These are phyloP conservation scores for Secale cereale DNA, from an alignment of 176 grass and related monocot genomes.

Conservation along the genomic window DNA sequence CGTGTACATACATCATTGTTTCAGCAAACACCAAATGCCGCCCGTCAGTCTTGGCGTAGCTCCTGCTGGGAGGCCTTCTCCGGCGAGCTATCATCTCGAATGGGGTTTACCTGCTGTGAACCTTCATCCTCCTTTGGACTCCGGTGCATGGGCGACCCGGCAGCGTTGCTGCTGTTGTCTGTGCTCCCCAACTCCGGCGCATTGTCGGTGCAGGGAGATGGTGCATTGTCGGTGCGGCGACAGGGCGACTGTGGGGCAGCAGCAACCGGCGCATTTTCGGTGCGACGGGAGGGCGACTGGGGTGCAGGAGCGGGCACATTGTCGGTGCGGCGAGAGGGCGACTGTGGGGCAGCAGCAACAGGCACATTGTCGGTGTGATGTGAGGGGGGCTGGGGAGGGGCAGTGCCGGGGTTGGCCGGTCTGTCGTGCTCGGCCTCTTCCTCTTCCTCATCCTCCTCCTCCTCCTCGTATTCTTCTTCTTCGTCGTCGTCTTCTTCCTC, in stretches of 20 bases:
- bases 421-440: background rate
- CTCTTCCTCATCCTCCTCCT: background rate
- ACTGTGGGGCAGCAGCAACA: background rate
- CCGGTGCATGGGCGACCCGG: background rate
- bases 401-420: background rate
- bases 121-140: background rate
- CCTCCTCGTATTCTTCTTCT: background rate
- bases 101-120: background rate
- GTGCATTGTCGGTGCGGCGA: background rate
- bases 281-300: too few relatives aligned
- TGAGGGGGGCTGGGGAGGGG: background rate
- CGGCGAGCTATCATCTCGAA: background rate
- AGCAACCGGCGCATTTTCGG: background rate
- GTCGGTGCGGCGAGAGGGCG: background rate
- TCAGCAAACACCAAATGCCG: background rate
- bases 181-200: background rate
- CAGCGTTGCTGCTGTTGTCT: background rate
- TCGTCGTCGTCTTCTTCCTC: slow-evolving; percentile 27
- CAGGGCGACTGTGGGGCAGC: too few relatives aligned
- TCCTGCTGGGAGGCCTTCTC: background rate
- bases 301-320: background rate
- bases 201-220: background rate
- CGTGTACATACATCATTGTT: background rate
- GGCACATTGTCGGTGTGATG: background rate
- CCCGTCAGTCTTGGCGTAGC: background rate